Evolutionary conservation across 2,329 filamentous ascomycete genomes (phyloP), one percentile per base, ranked within the genome.

Genomic region (Alternaria triticimaculans): DNA sequence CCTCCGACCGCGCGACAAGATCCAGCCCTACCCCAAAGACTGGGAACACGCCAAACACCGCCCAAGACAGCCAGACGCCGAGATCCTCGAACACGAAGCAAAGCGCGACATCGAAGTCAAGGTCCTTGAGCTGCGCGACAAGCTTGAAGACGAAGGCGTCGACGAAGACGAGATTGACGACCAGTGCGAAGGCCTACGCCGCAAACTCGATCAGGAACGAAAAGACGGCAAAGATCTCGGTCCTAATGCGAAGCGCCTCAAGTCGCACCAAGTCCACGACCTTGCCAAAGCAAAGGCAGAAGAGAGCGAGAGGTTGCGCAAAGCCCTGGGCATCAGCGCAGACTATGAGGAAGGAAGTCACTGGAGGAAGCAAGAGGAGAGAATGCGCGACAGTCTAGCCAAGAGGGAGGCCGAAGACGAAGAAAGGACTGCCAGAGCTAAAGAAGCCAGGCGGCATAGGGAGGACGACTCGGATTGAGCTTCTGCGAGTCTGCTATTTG

Each of bases 231-330:
- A 77, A 67, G 71, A 74, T 56, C 56, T 67, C 33, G 76, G 73
- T 23, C 76, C 82, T 63, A 75, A 80, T 58, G 80, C 81, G 58
- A 87, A 84, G 71, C 86, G 88, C 10, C 86, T 98, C 68, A 99
- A 98, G 82, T 86, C 90, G 69, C 94, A 98, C 81, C 93, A 98
- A 82, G 94, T 98, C 20, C 96, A 99, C 83, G 96, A 98, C 82
- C 86, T 97, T 79, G 96, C 96, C 18, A 92, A 96, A 75, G 96
- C 95, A 64, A 99, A 99, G 87, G 95, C 97, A 71, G 91, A 93
- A 79, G 96, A 99, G 86, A 97, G 91, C 80, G 94, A 98, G 82
- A 87, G 92, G 72, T 83, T 99, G 78, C 85, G 95, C 68, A 92
- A 86, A 80, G 96, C 96, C 8, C 84, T 99, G 70, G 94, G 94